Evolutionary conservation across 495 filamentous ascomycete species (phyloP), one percentile per base, ranked within the genome.

Genomic region (Talaromyces ruber): DNA sequence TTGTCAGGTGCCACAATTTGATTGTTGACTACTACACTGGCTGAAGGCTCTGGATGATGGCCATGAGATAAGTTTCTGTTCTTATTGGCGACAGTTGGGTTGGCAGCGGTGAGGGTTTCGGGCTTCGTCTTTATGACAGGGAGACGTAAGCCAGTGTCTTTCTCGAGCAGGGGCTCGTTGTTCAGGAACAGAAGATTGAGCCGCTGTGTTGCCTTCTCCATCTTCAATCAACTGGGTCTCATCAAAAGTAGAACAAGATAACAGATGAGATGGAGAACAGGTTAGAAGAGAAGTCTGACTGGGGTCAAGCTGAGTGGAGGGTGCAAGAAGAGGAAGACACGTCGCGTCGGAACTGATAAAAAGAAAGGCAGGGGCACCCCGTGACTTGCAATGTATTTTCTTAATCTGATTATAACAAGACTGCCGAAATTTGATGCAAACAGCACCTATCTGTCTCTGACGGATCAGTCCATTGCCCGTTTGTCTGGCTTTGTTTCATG

Each of bases 131-230:
- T 43, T 6, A 34, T 7, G 21, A 30, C 25, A 28, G 25, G 45
- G 4, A 8, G 9, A 34, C 54, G 64, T 32, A 72, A 52, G 29
- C 58, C 29, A 45, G 74, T 68, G 52, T 74, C 59, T 18, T 67
- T 51, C 14, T 67, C 25, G 7, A 70, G 50, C 12, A 72, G 52
- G 4, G 39, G 22, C 52, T 63, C 55, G 47, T 74, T 66, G 8
- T 68, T 56, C 4, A 54, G 52, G 28, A 74, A 72, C 0, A 76
- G 67, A 26, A 71, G 28, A 30, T 64, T 59, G 18, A 75, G 63
- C 61, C 72, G 70, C 11, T 69, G 61, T 16, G 50, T 55, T 14
- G 14, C 28, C 26, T 58, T 57, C 12, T 64, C 64, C 74, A 74
- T 74, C 30, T 16, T 64, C 25, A 54, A 30, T 32, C 28, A 32